Evolutionary conservation across 164 flowering plant species (phyloP), one percentile per base, ranked within the genome.

Genomic region (Berberis vulgaris): DNA sequence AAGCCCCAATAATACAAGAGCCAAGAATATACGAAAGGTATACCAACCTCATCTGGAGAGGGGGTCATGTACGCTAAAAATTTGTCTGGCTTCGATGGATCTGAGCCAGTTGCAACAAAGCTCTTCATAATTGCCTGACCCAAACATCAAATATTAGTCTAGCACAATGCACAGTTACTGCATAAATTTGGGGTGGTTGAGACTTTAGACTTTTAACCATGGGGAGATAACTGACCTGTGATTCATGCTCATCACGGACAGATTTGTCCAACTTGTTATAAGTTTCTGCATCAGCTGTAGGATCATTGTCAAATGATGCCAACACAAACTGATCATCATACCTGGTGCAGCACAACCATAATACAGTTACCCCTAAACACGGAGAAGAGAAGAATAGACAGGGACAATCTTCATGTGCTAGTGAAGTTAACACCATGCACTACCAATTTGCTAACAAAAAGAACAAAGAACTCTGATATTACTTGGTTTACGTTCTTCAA

Each of bases 61-160:
- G 99, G 99, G 45, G 72, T 93, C 96, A 94, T 87, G 80, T 94
- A 94, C 1, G 89, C 97, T 79, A 94, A 74, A 72, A 91, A 89
- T 69, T 87, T 88, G 47, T 94, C 97, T n/a, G 86, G 83, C 46
- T 80, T 83, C 49, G 79, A 73, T 40, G 86, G 68, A 71, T 91
- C 96, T 13, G 96, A 80, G 69, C 89, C 83, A 57, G 71, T 41
- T 12, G 75, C 80, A 45, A 69, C 72, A 65, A 73, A 94, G 71
- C 96, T 91, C 78, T 91, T 94, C 95, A 94, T 84, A 44, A 94
- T 63, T 46, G 99, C 99, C 99, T 94, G 88, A 38, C 7, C 60
- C n/a, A 26, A 26, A 26, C 26, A 26, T 26, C 26, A 46, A 62
- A 39, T 40, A 38, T 67, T 3, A 26, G 26, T 26, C 26, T 26